Percentiles rank a stretch among this genome's conserved stretches.
These are phyloP conservation scores for Crithidia expoeki DNA, from an alignment of 208 protist species.

Conservation along the genomic window DNA sequence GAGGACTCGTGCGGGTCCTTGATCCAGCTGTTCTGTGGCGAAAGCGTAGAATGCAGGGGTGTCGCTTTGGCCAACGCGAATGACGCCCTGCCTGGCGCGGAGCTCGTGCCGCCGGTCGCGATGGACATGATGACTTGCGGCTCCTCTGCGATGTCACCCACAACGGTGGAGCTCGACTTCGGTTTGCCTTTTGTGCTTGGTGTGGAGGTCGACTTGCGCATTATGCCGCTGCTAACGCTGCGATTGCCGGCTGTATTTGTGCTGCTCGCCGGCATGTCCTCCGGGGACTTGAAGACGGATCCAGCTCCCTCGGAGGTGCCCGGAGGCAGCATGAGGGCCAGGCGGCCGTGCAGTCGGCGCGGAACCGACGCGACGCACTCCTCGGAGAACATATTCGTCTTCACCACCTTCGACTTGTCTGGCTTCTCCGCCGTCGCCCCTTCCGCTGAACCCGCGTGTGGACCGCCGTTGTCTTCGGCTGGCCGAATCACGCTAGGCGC, in stretches of 20 bases:
- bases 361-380: conserved; percentile 51
- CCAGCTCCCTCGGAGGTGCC: neutral
- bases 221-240: conserved; percentile 3
- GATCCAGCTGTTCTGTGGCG: conserved; percentile 16
- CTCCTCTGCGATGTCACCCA: neutral
- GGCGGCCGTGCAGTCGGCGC: conserved; percentile 39
- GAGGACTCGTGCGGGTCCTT: conserved; percentile 15
- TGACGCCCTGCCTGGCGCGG: conserved; percentile 2
- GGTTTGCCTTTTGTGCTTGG: neutral
- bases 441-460: conserved; percentile 7
- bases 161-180: neutral
- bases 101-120: conserved; percentile 10
- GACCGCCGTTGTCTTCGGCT: conserved; percentile 2
- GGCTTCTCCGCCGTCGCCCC: conserved; percentile 1
- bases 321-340: conserved; percentile 32
- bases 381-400: conserved; percentile 34
- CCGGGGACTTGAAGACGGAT: conserved; percentile 5
- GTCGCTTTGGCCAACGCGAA: conserved; percentile 7
- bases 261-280: conserved; percentile 1
- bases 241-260: neutral
- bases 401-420: conserved; percentile 14
- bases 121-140: conserved; percentile 13
- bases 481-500: conserved; percentile 27
- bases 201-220: neutral
- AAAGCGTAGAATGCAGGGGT: conserved; percentile 9